phyloP scores from a whole-genome alignment of 441 rosid genomes.

The Eugenia klotzschiana region DNA sequence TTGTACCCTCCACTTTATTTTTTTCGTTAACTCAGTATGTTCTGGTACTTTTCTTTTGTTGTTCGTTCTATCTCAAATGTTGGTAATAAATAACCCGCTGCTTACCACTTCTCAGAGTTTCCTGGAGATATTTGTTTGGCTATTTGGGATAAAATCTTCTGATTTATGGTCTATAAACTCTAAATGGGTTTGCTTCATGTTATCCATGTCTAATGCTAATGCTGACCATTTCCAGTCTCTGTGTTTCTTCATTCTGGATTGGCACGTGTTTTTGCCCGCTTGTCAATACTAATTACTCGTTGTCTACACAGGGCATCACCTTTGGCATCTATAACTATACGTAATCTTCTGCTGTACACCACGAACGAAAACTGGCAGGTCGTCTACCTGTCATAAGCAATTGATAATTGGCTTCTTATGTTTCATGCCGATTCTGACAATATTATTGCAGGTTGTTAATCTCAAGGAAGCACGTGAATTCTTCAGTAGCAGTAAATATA shows the following conservation, averaged over 20 bases:
- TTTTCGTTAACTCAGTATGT: background rate
- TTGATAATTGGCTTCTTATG: background rate
- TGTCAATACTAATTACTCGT: background rate
- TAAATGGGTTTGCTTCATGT: background rate
- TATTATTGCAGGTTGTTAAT: conserved; percentile 57
- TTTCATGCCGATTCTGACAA: conserved; percentile 4
- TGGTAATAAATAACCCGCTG: background rate
- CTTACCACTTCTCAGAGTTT: background rate
- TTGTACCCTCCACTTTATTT: background rate
- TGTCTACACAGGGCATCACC: conserved; percentile 62
- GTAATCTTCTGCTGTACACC: conserved; percentile 62
- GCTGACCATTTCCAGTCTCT: conserved; percentile 1
- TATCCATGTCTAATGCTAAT: background rate
- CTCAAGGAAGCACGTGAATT: conserved; percentile 96
- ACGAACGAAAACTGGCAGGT: conserved; percentile 98
- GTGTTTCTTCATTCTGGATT: conserved; percentile 2
- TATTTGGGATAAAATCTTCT: background rate
- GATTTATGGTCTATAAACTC: background rate
- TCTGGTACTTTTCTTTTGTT: background rate
- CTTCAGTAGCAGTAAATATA: conserved; percentile 56
- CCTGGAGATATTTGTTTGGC: background rate
- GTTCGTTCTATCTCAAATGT: background rate
- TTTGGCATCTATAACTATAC: conserved; percentile 81
- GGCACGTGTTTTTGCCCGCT: background rate
- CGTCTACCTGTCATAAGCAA: conserved; percentile 2